phyloP scores from a whole-genome alignment of 2,329 filamentous ascomycete species.

The Hypoxylon sp. region DNA sequence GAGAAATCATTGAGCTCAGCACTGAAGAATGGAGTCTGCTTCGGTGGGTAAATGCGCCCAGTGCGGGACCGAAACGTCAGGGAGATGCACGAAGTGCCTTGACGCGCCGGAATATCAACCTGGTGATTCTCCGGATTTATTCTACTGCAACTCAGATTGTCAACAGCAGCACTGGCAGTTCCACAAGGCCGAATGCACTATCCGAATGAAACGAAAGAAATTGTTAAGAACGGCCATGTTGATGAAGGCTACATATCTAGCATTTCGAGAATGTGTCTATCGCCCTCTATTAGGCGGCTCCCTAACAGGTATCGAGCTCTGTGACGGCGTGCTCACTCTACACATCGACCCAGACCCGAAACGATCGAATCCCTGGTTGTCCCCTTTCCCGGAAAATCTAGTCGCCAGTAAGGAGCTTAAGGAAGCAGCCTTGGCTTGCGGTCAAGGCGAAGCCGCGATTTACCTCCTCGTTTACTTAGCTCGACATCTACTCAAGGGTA shows the following conservation, averaged over 20 bases:
- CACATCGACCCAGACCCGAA: not conserved
- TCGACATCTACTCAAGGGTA: conserved; percentile 20
- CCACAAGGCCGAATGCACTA: conserved; percentile 12
- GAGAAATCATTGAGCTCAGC: not conserved
- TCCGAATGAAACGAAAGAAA: not conserved
- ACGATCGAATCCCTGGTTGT: not conserved
- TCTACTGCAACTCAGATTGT: conserved; percentile 18
- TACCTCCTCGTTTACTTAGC: conserved; percentile 3
- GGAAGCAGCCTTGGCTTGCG: not conserved
- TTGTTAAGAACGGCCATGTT: conserved; percentile 1
- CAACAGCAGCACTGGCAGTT: not conserved
- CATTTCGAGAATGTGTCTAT: conserved; percentile 8
- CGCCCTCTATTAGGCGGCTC: not conserved
- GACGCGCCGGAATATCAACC: conserved; percentile 5
- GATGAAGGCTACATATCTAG: conserved; percentile 9
- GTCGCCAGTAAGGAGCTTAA: not conserved
- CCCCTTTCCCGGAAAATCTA: conserved; percentile 7
- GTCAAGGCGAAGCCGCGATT: conserved; percentile 13
- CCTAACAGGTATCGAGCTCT: not conserved
- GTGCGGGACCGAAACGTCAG: not conserved
- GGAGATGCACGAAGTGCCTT: not conserved
- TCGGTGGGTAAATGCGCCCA: not conserved
- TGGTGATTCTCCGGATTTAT: not conserved
- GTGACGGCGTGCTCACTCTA: not conserved
- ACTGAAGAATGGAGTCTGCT: not conserved